A percentile compares a stretch with the other conserved stretches of the same genome.
Conservation (phyloP, 371 early-diverging fungal species). For the Mucor piriformis region DNA sequence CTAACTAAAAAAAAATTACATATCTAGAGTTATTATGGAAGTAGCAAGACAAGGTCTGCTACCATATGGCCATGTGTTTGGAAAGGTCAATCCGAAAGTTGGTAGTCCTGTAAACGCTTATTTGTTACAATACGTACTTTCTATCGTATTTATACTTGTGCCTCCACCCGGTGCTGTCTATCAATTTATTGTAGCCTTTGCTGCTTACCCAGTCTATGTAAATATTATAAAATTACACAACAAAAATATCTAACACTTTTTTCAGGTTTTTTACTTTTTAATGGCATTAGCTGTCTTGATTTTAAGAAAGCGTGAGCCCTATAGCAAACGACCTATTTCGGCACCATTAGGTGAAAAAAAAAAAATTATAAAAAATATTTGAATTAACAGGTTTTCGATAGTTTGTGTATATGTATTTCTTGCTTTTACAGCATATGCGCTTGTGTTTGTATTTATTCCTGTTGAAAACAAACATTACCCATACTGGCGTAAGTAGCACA, state of each 20-base stretch:
- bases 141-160: conserved; percentile 39
- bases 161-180: conserved; percentile 47
- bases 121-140: conserved; percentile 37
- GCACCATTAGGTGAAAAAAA: conserved; percentile 33
- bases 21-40: conserved; percentile 41
- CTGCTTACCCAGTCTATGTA: conserved; percentile 45
- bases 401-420: conserved; percentile 35
- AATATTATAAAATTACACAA: not conserved
- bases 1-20: not conserved
- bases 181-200: conserved; percentile 45
- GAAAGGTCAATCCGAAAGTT: conserved; percentile 36
- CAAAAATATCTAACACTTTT: not conserved
- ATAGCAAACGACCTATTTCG: conserved; percentile 35
- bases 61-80: conserved; percentile 44
- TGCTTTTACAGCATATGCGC: conserved; percentile 34
- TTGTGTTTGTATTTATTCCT: conserved; percentile 50
- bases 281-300: conserved; percentile 38
- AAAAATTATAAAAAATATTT: not conserved
- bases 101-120: conserved; percentile 45
- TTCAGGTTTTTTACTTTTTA: conserved; percentile 41
- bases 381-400: not conserved
- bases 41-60: conserved; percentile 40
- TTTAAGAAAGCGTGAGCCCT: conserved; percentile 39
- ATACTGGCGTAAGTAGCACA: conserved; percentile 40
- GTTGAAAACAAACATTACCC: conserved; percentile 43